Evolutionary conservation across 108 stramenopile genomes (phyloP).

Genomic region (Cyclostephanos tholiformis): DNA sequence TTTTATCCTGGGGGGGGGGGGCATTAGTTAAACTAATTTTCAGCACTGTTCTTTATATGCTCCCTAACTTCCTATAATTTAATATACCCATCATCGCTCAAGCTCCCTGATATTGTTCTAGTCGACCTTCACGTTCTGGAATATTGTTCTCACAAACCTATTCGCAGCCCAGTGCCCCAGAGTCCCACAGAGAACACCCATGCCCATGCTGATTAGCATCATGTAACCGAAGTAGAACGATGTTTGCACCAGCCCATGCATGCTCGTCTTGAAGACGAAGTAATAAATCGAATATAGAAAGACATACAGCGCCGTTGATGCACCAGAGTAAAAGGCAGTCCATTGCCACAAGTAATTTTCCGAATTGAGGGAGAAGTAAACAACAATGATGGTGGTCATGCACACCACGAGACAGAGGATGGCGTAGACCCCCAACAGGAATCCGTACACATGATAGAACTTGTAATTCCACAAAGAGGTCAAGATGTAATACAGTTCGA

Average conservation of each 20-base stretch:
- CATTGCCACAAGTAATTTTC: constrained; percentile 99
- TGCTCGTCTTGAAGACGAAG: constrained; percentile 96
- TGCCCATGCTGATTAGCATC: constrained; percentile 74
- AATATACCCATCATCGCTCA: background rate
- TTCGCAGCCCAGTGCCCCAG: constrained; percentile 86
- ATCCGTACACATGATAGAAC: constrained; percentile 99
- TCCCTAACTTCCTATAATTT: background rate
- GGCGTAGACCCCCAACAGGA: constrained; percentile 92
- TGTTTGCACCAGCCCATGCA: constrained; percentile 95
- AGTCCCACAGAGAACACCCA: constrained; percentile 88
- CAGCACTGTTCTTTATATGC: no score
- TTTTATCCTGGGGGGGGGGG: no score
- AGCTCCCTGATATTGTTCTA: constrained; percentile 29
- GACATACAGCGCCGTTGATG: constrained; percentile 92
- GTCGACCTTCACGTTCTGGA: constrained; percentile 92
- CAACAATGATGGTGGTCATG: constrained; percentile 96
- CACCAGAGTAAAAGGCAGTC: constrained; percentile 92
- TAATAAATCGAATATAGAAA: constrained; percentile 98
- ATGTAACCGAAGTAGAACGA: constrained; percentile 96
- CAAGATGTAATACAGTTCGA: constrained; percentile 97
- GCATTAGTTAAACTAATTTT: no score
- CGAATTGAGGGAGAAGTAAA: constrained; percentile 95
- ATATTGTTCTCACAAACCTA: constrained; percentile 87
- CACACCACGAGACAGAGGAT: constrained; percentile 95
- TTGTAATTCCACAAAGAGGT: constrained; percentile 97